Percentiles rank a stretch among this genome's conserved stretches.
Evolutionary conservation across 345 rosid genomes (phyloP).

Genomic region (Melastoma malabathricum): DNA sequence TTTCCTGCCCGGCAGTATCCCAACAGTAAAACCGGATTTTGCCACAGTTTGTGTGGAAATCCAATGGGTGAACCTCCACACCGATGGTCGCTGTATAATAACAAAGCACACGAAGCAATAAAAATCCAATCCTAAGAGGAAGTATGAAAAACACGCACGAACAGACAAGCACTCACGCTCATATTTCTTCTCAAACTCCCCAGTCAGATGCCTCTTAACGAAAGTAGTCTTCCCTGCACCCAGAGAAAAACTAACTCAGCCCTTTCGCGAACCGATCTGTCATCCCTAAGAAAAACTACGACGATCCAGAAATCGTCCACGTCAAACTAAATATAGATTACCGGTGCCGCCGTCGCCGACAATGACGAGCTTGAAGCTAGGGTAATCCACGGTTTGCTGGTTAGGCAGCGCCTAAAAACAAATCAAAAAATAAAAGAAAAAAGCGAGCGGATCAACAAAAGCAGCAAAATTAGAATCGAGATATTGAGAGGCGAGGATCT

Average conservation of each 20-base stretch:
- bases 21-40: constrained; percentile 90
- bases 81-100: constrained; percentile 67
- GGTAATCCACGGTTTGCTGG: constrained; percentile 20
- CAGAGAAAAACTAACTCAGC: no score
- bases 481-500: no score
- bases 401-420: constrained; percentile 14
- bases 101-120: not conserved
- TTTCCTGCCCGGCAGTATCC: constrained; percentile 99
- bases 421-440: not conserved
- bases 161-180: constrained; percentile 20
- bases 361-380: constrained; percentile 35
- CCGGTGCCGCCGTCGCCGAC: constrained; percentile 40
- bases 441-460: not conserved
- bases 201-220: constrained; percentile 34
- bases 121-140: no score
- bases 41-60: constrained; percentile 91
- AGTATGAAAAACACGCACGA: no score
- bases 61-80: constrained; percentile 94
- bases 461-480: not conserved
- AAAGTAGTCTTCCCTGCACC: constrained; percentile 28
- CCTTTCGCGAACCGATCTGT: no score
- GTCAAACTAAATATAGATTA: not conserved
- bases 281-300: no score
- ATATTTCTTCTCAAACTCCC: constrained; percentile 38
- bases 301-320: not conserved